Conservation (phyloP, 805 yeast species). For the Myxozyma neglecta region DNA sequence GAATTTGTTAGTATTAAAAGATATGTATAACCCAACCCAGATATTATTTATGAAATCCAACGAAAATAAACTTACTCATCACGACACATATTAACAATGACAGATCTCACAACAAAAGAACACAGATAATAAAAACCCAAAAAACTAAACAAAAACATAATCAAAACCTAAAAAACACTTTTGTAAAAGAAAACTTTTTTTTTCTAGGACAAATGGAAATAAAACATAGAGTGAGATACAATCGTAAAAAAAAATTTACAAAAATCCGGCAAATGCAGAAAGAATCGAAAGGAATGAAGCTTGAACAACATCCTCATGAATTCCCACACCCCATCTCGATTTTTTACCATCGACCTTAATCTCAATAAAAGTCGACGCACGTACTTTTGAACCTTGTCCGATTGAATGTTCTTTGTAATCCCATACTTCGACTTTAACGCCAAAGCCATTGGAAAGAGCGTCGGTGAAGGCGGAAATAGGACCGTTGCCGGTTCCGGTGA, state of each 20-base stretch:
- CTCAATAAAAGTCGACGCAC: slow-evolving; percentile 79
- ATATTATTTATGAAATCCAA: neutral
- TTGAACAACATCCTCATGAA: slow-evolving; percentile 83
- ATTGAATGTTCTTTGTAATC: slow-evolving; percentile 78
- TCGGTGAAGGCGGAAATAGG: slow-evolving; percentile 74
- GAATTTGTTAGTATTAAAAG: too few species aligned
- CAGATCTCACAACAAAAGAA: neutral
- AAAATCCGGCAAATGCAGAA: slow-evolving; percentile 36
- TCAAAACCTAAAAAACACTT: neutral
- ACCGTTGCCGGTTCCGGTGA: slow-evolving; percentile 74
- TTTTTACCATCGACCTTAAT: slow-evolving; percentile 45
- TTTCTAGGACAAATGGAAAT: neutral
- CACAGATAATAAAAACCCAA: too few species aligned
- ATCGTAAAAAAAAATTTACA: slow-evolving; percentile 9
- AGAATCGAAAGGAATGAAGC: slow-evolving; percentile 65
- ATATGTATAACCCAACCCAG: neutral
- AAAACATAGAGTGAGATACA: too few species aligned
- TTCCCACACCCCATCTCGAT: slow-evolving; percentile 84
- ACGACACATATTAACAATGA: neutral
- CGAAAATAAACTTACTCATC: neutral
- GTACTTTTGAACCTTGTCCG: slow-evolving; percentile 67
- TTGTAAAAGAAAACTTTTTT: neutral
- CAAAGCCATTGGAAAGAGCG: slow-evolving; percentile 55
- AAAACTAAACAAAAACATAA: neutral
- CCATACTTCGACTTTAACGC: slow-evolving; percentile 57